Evolutionary conservation across 768 basidiomycete species (phyloP), one percentile per base, ranked within the genome.

Genomic region (Hericium erinaceus): DNA sequence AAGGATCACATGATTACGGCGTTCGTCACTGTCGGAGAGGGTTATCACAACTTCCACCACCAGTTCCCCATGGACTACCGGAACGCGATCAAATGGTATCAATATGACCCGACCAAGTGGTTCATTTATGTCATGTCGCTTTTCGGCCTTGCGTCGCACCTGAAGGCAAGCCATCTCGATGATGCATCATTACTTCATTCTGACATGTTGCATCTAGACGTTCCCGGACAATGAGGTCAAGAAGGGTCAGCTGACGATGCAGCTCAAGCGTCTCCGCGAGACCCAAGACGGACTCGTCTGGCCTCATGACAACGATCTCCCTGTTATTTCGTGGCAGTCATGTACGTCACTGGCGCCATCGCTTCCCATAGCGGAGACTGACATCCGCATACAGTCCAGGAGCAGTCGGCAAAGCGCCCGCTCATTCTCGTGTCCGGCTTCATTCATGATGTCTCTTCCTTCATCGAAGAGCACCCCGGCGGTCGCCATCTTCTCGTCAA

Each of bases 31-130:
- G 85, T 95, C 66, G 94, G 94, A 55, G 94, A 98, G 72, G 94
- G 94, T 15, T 98, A 98, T 76, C 94, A 98, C 78, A 98, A 98
- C 73, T 95, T 95, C 82, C 94, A 98, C 75, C 94, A 98, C 67
- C 83, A 85, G 68, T 95, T 95, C 82, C 94, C 94, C 7, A 92
- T 92, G 89, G 94, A 98, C 71, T 98, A 94, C 76, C 82, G 94
- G 24, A 95, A 95, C 67, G 94, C 94, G 57, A 92, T 95, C 78
- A 92, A 79, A 71, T 92, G 90, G 90, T 90, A 89, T 71, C 90
- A 93, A 68, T 93, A 92, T 66, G 90, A 92, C 68, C 92, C 91
- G 10, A 93, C 91, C 39, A 93, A 93, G 70, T 94, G 92, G 92
- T 89, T 92, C 75, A 94, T 92, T 73, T 79, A 76, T 74, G 71